Conservation (phyloP, 164 flowering plant species). For the Stephania yunnanensis region DNA sequence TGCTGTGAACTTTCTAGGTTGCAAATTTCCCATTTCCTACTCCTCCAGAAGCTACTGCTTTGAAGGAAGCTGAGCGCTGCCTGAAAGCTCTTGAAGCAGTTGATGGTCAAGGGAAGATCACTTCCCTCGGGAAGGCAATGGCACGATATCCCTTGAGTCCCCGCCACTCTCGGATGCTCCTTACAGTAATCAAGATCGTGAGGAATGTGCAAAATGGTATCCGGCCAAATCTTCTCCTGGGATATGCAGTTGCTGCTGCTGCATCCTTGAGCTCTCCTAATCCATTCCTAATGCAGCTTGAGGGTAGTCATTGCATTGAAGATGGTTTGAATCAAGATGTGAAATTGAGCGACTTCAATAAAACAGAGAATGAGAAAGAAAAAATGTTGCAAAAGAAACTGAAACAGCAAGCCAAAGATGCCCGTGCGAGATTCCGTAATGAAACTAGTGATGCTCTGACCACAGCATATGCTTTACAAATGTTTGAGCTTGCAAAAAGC, state of each 20-base stretch:
- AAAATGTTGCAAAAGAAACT: conserved; percentile 50
- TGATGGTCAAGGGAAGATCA: conserved; percentile 57
- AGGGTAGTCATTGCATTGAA: conserved; percentile 27
- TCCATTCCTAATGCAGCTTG: conserved; percentile 61
- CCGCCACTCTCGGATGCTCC: conserved; percentile 94
- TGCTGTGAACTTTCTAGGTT: conserved; percentile 39
- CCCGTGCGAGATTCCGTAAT: conserved; percentile 61
- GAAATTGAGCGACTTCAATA: conserved; percentile 14
- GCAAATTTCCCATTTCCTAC: conserved; percentile 94
- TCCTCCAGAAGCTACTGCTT: conserved; percentile 60
- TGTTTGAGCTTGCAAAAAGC: conserved; percentile 59
- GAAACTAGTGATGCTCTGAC: conserved; percentile 84
- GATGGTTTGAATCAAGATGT: conserved; percentile 28
- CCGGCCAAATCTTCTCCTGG: conserved; percentile 65
- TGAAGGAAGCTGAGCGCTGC: conserved; percentile 74
- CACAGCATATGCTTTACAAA: conserved; percentile 68
- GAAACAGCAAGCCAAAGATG: conserved; percentile 43
- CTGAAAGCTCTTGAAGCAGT: conserved; percentile 83
- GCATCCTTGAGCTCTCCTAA: conserved; percentile 79
- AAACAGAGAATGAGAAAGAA: conserved; percentile 31
- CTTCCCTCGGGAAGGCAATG: conserved; percentile 84
- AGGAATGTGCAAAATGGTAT: conserved; percentile 29
- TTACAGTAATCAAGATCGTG: conserved; percentile 72
- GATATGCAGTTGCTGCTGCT: conserved; percentile 77
- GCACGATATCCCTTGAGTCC: conserved; percentile 93